Conservation (phyloP, 148 eudicot species). For the Rhododendron ferrugineum region DNA sequence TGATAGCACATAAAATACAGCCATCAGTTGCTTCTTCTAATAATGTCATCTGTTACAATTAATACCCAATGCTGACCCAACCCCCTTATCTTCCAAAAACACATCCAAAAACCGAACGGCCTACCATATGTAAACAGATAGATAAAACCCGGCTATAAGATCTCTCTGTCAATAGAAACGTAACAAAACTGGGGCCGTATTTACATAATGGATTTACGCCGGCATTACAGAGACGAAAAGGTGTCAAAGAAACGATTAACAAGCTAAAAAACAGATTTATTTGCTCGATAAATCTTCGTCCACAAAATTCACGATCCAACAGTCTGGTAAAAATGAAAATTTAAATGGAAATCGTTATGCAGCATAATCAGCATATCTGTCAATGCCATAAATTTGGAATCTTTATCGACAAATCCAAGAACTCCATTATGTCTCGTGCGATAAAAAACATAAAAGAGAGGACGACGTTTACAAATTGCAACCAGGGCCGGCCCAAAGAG, state of each 20-base stretch:
- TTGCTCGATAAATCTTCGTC: neutral
- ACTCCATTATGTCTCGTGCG: neutral
- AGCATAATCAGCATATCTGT: neutral
- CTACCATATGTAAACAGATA: neutral
- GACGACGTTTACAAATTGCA: neutral
- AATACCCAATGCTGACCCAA: neutral
- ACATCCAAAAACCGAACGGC: neutral
- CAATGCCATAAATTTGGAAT: neutral
- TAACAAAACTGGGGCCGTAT: neutral
- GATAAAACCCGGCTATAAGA: neutral
- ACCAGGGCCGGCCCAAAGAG: neutral
- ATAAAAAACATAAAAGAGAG: neutral
- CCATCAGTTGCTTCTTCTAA: neutral
- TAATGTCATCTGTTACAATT: neutral
- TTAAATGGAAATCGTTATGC: neutral
- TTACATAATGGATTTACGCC: neutral
- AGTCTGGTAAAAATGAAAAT: neutral
- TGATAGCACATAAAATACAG: neutral
- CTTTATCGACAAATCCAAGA: neutral
- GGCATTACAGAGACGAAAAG: neutral
- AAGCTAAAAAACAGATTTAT: neutral
- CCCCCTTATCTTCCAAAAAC: neutral
- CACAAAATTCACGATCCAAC: neutral
- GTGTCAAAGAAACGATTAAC: neutral
- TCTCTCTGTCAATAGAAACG: neutral